A percentile compares a stretch with the other conserved stretches of the same genome.
Evolutionary conservation across 2,329 filamentous ascomycete species (phyloP).

Genomic region (Fusarium sp.): DNA sequence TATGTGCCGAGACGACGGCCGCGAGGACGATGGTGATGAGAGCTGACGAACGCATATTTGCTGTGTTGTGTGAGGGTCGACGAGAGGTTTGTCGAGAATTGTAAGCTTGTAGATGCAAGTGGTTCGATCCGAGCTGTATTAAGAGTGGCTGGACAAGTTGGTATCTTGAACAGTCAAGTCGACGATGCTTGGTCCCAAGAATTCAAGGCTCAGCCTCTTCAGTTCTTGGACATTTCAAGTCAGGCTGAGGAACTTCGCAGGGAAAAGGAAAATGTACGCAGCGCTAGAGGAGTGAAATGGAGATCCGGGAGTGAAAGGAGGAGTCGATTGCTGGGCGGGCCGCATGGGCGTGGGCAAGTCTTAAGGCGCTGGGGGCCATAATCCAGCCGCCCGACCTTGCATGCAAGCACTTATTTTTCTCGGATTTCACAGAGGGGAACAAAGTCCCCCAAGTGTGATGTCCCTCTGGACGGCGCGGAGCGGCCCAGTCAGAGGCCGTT

Average conservation of each 20-base stretch:
- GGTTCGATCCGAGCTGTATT: background rate
- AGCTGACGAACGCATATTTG: conserved; percentile 58
- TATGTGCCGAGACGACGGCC: conserved; percentile 69
- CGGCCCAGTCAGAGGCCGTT: conserved; percentile 43
- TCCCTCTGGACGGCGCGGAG: conserved; percentile 30
- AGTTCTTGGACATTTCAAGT: conserved; percentile 25
- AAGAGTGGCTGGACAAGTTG: background rate
- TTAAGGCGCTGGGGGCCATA: conserved; percentile 38
- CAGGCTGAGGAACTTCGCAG: background rate
- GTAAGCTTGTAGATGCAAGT: background rate
- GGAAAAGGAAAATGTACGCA: conserved; percentile 6
- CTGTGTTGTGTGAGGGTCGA: conserved; percentile 1
- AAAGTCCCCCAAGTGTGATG: conserved; percentile 41
- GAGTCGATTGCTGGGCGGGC: conserved; percentile 19
- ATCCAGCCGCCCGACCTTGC: conserved; percentile 40
- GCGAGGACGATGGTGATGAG: conserved; percentile 55
- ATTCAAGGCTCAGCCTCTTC: conserved; percentile 33
- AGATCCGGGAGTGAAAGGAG: conserved; percentile 9
- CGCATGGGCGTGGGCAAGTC: conserved; percentile 41
- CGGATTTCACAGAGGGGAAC: background rate
- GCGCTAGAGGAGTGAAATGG: background rate
- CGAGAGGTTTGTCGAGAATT: background rate
- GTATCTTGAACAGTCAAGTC: background rate
- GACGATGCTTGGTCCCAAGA: conserved; percentile 6
- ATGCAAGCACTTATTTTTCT: conserved; percentile 31